Percentiles rank a stretch among this genome's conserved stretches.
Conservation (phyloP, 805 yeast genomes). For the Kazachstania bromeliacearum region DNA sequence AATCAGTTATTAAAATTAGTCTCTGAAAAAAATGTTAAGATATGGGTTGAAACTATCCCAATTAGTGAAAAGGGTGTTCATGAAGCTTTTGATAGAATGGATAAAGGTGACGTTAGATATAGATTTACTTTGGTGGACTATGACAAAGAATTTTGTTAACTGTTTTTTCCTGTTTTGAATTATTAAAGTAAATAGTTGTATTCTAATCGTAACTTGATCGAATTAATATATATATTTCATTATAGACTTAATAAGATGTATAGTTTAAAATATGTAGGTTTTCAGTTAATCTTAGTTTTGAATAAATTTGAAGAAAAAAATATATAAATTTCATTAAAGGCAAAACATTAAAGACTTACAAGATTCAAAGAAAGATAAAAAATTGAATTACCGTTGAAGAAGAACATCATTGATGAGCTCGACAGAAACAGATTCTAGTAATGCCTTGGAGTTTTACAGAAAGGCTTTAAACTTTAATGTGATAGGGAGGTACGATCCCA, state of each 20-base stretch:
- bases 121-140: conserved; percentile 44
- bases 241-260: too few species aligned
- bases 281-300: not conserved
- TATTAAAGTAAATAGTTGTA: too few species aligned
- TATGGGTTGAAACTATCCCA: conserved; percentile 46
- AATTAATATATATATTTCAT: not conserved
- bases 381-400: not conserved
- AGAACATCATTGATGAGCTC: not conserved
- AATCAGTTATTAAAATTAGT: conserved; percentile 40
- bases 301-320: not conserved
- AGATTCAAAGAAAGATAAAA: not conserved
- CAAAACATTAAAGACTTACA: not conserved
- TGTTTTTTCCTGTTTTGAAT: too few species aligned
- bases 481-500: conserved; percentile 67
- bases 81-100: conserved; percentile 39
- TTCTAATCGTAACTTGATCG: not conserved
- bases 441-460: conserved; percentile 45
- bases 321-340: not conserved
- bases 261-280: too few species aligned
- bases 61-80: conserved; percentile 36
- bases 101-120: conserved; percentile 42
- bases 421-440: not conserved
- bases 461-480: conserved; percentile 68
- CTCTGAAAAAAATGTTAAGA: conserved; percentile 36
- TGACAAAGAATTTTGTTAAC: conserved; percentile 33